Percentiles rank a stretch among this genome's conserved stretches.
Evolutionary conservation across 768 basidiomycete genomes (phyloP).

Genomic region (Cyclocybe cylindracea): DNA sequence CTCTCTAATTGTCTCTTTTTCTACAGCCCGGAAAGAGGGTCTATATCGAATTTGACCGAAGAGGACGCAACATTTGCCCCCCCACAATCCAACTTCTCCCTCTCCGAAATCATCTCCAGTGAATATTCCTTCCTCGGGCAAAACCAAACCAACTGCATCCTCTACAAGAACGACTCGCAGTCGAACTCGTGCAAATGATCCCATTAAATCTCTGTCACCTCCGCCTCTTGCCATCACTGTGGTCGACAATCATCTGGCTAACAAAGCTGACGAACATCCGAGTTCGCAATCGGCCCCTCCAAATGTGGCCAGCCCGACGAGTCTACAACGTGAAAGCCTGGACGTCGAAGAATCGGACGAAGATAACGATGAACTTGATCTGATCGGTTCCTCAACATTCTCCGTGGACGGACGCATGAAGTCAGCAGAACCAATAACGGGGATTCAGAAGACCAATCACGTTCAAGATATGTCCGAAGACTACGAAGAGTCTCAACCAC

Average conservation of each 20-base stretch:
- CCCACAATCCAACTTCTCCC: background rate
- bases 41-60: conserved; percentile 25
- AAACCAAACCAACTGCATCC: conserved; percentile 2
- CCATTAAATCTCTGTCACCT: conserved; percentile 6
- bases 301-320: background rate
- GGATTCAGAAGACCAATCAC: background rate
- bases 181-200: conserved; percentile 14
- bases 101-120: conserved; percentile 1
- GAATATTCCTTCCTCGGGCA: background rate
- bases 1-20: background rate
- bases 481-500: too few species aligned
- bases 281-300: too few species aligned
- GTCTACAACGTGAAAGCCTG: background rate
- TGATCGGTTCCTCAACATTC: conserved; percentile 30
- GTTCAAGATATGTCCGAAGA: background rate
- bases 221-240: background rate
- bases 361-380: conserved; percentile 40
- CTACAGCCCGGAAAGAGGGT: conserved; percentile 34
- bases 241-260: background rate
- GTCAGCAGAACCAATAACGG: too few species aligned
- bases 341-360: conserved; percentile 15
- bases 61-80: conserved; percentile 18
- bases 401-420: conserved; percentile 11
- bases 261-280: background rate
- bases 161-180: conserved; percentile 17